phyloP scores from a whole-genome alignment of 108 stramenopile genomes.

The Fragilariopsis cylindrus region DNA sequence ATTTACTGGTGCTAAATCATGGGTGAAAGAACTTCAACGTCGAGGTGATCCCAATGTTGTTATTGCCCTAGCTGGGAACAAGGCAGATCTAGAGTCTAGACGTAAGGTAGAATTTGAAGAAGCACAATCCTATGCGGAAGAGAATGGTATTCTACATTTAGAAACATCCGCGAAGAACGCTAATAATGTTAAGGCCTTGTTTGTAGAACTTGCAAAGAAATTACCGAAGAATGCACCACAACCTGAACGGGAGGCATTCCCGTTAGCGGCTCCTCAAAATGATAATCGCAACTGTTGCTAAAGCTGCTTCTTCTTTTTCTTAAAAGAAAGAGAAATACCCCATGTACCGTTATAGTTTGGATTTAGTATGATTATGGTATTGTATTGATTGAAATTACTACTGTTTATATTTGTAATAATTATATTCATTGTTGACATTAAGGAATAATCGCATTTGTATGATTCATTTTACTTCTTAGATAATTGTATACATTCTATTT shows the following conservation, averaged over 20 bases:
- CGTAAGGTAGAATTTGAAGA: constrained; percentile 92
- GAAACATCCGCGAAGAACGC: constrained; percentile 97
- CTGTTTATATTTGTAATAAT: too few relatives aligned
- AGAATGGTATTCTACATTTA: constrained; percentile 93
- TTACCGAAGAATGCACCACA: constrained; percentile 89
- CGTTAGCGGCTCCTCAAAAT: constrained; percentile 79
- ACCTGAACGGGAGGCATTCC: constrained; percentile 93
- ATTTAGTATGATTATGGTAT: too few relatives aligned
- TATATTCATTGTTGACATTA: too few relatives aligned
- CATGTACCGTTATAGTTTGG: too few relatives aligned
- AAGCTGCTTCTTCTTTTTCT: constrained; percentile 8
- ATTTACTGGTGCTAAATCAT: constrained; percentile 95
- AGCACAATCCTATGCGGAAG: constrained; percentile 91
- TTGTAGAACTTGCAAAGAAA: constrained; percentile 91
- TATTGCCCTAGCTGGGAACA: constrained; percentile 97
- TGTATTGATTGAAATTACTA: too few relatives aligned
- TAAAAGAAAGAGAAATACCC: too few relatives aligned
- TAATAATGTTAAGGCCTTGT: constrained; percentile 90
- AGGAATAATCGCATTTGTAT: too few relatives aligned
- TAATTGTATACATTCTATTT: too few relatives aligned
- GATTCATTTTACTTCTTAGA: too few relatives aligned
- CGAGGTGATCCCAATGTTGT: constrained; percentile 97
- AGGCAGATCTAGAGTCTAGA: constrained; percentile 86
- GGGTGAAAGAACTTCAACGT: constrained; percentile 98
- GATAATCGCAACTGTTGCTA: constrained; percentile 90